Conservation (phyloP, 2,329 filamentous ascomycete genomes). For the Cladosporium sp. region DNA sequence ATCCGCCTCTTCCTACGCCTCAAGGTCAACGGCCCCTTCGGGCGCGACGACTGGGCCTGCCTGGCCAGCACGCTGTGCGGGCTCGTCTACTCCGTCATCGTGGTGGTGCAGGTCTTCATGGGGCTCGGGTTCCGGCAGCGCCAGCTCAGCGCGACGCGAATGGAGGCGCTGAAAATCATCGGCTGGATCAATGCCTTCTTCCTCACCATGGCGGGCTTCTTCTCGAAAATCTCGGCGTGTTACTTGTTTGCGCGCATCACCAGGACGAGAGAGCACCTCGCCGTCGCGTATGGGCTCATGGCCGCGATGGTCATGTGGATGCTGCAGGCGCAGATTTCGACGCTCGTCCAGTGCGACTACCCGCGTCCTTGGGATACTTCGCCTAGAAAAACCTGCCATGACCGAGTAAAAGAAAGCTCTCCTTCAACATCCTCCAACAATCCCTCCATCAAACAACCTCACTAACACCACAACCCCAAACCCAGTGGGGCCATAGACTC, state of each 20-base stretch:
- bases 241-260: slow-evolving; percentile 26
- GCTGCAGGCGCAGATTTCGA: slow-evolving; percentile 14
- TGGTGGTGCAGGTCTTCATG: slow-evolving; percentile 19
- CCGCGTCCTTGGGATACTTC: slow-evolving; percentile 23
- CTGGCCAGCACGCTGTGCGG: slow-evolving; percentile 22
- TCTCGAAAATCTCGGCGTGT: slow-evolving; percentile 24
- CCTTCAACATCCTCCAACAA: too few relatives aligned
- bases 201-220: slow-evolving; percentile 18
- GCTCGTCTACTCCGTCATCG: slow-evolving; percentile 17
- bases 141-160: slow-evolving; percentile 1
- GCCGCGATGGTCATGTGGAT: slow-evolving; percentile 17
- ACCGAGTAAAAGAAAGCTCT: slow-evolving; percentile 12
- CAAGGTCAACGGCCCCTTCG: slow-evolving; percentile 28
- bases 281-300: slow-evolving; percentile 18
- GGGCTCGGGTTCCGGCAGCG: slow-evolving; percentile 20
- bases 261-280: slow-evolving; percentile 15
- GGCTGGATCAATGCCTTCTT: slow-evolving; percentile 19
- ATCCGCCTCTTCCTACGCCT: slow-evolving; percentile 26
- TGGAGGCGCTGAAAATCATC: slow-evolving; percentile 15
- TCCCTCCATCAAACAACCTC: too few relatives aligned
- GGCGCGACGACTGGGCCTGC: slow-evolving; percentile 27
- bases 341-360: slow-evolving; percentile 23
- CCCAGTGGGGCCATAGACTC: slow-evolving; percentile 20
- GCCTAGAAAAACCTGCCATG: slow-evolving; percentile 15
- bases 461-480: too few relatives aligned